Conservation (phyloP, 768 basidiomycete genomes). For the Tylopilus sp. region DNA sequence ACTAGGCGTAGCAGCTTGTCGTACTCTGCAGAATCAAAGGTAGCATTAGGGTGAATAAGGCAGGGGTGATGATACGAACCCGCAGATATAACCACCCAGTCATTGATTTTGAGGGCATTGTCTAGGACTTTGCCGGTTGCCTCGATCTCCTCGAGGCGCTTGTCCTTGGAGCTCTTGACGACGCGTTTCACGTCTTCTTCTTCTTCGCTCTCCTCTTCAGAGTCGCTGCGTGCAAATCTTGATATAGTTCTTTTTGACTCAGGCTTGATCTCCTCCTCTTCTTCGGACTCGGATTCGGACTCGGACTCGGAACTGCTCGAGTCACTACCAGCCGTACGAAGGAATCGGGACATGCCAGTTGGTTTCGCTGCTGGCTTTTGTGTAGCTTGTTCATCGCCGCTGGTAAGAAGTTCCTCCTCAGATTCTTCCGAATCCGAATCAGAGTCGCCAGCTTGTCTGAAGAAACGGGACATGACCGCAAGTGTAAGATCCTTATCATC, state of each 20-base stretch:
- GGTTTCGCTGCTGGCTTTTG: slow-evolving; percentile 34
- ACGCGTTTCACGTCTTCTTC: slow-evolving; percentile 72
- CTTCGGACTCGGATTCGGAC: slow-evolving; percentile 43
- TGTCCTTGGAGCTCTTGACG: slow-evolving; percentile 84
- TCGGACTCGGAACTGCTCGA: slow-evolving; percentile 54
- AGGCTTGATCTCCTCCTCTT: slow-evolving; percentile 49
- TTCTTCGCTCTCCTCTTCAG: slow-evolving; percentile 53
- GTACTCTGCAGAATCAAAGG: slow-evolving; percentile 60
- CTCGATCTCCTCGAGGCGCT: slow-evolving; percentile 93
- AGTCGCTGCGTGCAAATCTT: slow-evolving; percentile 42
- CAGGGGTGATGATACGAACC: slow-evolving; percentile 46
- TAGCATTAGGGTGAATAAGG: slow-evolving; percentile 1
- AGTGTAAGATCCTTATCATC: slow-evolving; percentile 25
- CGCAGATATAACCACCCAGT: slow-evolving; percentile 90
- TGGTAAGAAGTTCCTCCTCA: slow-evolving; percentile 72
- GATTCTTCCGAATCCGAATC: slow-evolving; percentile 71
- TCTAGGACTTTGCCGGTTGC: slow-evolving; percentile 87
- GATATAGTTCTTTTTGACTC: slow-evolving; percentile 34
- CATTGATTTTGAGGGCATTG: slow-evolving; percentile 93
- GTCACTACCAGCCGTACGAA: slow-evolving; percentile 60
- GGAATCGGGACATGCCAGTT: slow-evolving; percentile 68
- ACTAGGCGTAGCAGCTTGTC: slow-evolving; percentile 93
- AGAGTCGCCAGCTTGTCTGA: slow-evolving; percentile 80
- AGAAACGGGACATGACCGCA: slow-evolving; percentile 77
- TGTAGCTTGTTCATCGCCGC: slow-evolving; percentile 61